Evolutionary conservation across 2,329 filamentous ascomycete species (phyloP).

Genomic region (Aureobasidium zeae): DNA sequence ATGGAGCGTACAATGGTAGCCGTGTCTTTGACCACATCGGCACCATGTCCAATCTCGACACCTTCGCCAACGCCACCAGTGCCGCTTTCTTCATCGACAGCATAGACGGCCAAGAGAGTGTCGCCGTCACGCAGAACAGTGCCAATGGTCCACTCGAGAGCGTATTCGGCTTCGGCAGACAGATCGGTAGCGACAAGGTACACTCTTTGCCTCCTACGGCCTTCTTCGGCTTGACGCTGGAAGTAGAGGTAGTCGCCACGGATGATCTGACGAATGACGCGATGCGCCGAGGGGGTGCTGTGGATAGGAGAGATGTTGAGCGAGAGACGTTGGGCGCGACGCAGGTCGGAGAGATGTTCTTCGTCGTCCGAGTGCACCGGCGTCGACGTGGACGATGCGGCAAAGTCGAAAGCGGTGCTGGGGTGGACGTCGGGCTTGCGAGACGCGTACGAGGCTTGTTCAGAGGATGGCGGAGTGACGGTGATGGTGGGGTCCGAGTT

Average conservation of each 20-base stretch:
- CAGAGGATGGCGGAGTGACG: conserved; percentile 21
- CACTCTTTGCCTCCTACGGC: conserved; percentile 69
- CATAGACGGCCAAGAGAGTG: conserved; percentile 86
- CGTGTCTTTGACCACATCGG: conserved; percentile 66
- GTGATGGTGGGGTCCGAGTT: conserved; percentile 23
- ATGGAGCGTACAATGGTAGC: conserved; percentile 62
- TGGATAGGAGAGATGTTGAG: conserved; percentile 73
- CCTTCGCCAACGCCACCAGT: conserved; percentile 41
- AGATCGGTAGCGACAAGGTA: conserved; percentile 95
- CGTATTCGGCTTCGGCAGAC: conserved; percentile 88
- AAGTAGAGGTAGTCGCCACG: conserved; percentile 75
- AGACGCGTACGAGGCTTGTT: conserved; percentile 18
- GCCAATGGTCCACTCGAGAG: conserved; percentile 93
- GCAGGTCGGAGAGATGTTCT: conserved; percentile 73
- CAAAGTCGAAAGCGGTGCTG: conserved; percentile 71
- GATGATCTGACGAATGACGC: conserved; percentile 81
- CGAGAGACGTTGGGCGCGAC: conserved; percentile 73
- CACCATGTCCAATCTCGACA: conserved; percentile 59
- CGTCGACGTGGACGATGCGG: conserved; percentile 48
- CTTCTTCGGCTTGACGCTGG: conserved; percentile 67
- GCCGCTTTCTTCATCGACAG: conserved; percentile 71
- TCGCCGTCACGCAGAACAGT: conserved; percentile 91
- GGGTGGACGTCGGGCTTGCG: conserved; percentile 55
- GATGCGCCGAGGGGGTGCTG: conserved; percentile 64
- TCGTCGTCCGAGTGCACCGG: conserved; percentile 78